Base-by-base conservation (phyloP, 2,329 filamentous ascomycete genomes). In the Pyricularia pennisetigena region DNA sequence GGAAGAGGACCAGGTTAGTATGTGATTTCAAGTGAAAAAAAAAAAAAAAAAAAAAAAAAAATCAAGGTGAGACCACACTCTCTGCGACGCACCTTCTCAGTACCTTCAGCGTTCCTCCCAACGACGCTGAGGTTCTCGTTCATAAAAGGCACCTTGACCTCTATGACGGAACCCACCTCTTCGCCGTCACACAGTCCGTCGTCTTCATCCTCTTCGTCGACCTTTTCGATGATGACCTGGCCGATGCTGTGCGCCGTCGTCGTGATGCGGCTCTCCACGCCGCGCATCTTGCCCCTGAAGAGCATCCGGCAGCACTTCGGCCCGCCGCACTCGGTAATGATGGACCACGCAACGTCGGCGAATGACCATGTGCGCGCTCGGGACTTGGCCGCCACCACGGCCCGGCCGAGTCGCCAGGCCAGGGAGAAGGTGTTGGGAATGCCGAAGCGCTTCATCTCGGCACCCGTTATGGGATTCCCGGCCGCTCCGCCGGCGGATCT, bases 101-200 rank as follows among this genome's bases (percentile, higher is more conserved):
- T 69, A 0, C 72, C 73, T n/a, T 68, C 68, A 0, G 69, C 70
- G 4, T 63, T 70, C 3, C 70, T 70, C 20, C 72, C 71, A 26
- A 70, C 63, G 0, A 80, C 83, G 63, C 80, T 85, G 63, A 91
- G 88, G 72, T 91, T 91, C 74, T 92, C 88, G 75, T 91, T 91
- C 78, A 90, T 90, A 79, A 91, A 91, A 0, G 88, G 88, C 65
- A 91, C 88, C 73, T 85, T 88, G 74, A 90, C 77, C 81, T 54
- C 67, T 49, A 8, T n/a, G 32, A 49, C 85, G 82, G 71, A 85
- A 20, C 30, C 65, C 86, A 71, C 74, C 32, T 69, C 75, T 69
- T 57, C 70, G 68, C 65, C 74, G 67, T 76, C 72, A 68, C 80
- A 70, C 72, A 54, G 23, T 69, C 72, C 76, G 69, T 69, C 76